A percentile compares a stretch with the other conserved stretches of the same genome.
Conservation (phyloP, 176 grass and related monocot genomes). For the Musa schizocarpa region DNA sequence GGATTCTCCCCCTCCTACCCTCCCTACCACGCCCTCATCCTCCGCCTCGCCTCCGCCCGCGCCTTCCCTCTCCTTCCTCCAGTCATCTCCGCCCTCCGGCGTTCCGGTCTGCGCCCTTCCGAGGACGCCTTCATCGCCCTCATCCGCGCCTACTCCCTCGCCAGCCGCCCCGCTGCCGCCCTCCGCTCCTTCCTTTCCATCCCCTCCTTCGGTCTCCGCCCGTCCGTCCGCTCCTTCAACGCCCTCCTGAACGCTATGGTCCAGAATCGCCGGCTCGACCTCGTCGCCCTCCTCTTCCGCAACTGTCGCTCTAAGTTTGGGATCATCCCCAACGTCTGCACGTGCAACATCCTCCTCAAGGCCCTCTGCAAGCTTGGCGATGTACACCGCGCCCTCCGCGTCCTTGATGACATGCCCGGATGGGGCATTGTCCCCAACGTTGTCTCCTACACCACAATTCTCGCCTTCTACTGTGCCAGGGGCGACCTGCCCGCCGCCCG, state of each 20-base stretch:
- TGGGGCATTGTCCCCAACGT: conserved; percentile 47
- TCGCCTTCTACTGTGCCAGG: conserved; percentile 33
- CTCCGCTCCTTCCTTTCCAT: conserved; percentile 68
- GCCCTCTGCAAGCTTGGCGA: conserved; percentile 18
- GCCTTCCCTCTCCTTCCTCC: conserved; percentile 25
- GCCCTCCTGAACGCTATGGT: conserved; percentile 60
- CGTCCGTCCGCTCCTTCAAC: conserved; percentile 63
- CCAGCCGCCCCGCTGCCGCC: conserved; percentile 36
- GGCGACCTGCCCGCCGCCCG: conserved; percentile 43
- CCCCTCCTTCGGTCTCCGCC: conserved; percentile 48
- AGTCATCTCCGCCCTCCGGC: conserved; percentile 43
- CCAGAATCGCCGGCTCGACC: conserved; percentile 36
- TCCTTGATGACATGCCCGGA: conserved; percentile 66
- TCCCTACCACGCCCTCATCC: conserved; percentile 22
- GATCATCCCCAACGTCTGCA: conserved; percentile 55
- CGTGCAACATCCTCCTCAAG: conserved; percentile 73
- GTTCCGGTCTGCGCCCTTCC: conserved; percentile 28
- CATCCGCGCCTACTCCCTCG: conserved; percentile 28
- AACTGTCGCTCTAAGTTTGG: conserved; percentile 34
- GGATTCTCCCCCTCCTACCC: conserved; percentile 18
- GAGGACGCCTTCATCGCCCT: conserved; percentile 50
- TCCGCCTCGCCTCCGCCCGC: conserved; percentile 16
- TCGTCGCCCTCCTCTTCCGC: conserved; percentile 53
- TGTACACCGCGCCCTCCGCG: conserved; percentile 36
- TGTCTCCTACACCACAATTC: conserved; percentile 54